Conservation (phyloP, 306 rosid species). For the Dryas alaskensis region DNA sequence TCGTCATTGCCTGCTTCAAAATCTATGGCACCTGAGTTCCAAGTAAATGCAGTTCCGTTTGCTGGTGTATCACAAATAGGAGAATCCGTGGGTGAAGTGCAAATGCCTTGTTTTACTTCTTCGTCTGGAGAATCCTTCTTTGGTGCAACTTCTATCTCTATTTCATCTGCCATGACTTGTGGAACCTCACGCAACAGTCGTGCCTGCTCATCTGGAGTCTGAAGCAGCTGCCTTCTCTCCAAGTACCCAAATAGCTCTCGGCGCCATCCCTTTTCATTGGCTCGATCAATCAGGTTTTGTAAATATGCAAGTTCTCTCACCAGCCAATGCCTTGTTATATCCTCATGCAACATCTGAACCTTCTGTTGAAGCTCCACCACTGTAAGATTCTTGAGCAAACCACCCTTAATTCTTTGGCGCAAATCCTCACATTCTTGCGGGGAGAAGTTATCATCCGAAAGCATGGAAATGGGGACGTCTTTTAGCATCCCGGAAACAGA, state of each 20-base stretch:
- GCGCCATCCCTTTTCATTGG: conserved; percentile 92
- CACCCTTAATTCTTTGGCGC: conserved; percentile 57
- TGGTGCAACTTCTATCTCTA: conserved; percentile 40
- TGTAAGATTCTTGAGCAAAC: conserved; percentile 54
- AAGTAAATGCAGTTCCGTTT: conserved; percentile 26
- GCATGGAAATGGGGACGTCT: conserved; percentile 51
- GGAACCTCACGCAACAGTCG: conserved; percentile 66
- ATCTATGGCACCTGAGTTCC: conserved; percentile 24
- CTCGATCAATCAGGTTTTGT: conserved; percentile 66
- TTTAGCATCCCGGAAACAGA: conserved; percentile 53
- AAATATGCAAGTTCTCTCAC: conserved; percentile 52
- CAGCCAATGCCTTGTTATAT: conserved; percentile 78
- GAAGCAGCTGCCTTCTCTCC: conserved; percentile 63
- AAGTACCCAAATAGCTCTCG: conserved; percentile 70
- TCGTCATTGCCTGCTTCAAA: conserved; percentile 30
- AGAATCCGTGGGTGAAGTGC: conserved; percentile 42
- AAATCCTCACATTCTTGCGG: conserved; percentile 82
- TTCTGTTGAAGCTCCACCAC: conserved; percentile 73
- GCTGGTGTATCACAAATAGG: conserved; percentile 31
- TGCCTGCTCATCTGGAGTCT: conserved; percentile 57
- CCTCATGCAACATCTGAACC: conserved; percentile 69
- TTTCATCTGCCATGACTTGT: conserved; percentile 53
- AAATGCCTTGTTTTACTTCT: conserved; percentile 27
- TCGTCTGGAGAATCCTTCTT: conserved; percentile 33
- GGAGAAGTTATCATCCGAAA: conserved; percentile 76